Conservation (phyloP, 2,329 filamentous ascomycete genomes). For the Pyricularia sp. region DNA sequence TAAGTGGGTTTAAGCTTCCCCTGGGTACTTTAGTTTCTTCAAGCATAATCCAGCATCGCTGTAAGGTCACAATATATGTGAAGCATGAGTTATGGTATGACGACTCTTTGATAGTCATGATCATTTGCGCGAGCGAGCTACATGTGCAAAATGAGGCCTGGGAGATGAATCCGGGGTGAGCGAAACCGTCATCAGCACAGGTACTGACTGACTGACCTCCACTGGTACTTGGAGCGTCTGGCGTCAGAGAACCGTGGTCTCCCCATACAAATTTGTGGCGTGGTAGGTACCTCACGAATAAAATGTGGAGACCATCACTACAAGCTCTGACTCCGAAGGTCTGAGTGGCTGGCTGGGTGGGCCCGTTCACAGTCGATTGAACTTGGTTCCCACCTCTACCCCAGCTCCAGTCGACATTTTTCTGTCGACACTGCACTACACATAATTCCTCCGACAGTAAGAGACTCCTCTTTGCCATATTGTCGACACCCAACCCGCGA, state of each 20-base stretch:
- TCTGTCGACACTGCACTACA: slow-evolving; percentile 2
- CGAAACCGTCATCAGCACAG: not conserved
- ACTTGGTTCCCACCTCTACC: slow-evolving; percentile 1
- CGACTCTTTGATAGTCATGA: not conserved
- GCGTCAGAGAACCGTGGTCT: not conserved
- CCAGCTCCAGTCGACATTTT: slow-evolving; percentile 2
- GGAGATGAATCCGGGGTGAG: not conserved
- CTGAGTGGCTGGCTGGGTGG: not conserved
- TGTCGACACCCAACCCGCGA: not conserved
- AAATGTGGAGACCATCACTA: not conserved
- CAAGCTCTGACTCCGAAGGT: not conserved
- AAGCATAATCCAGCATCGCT: not conserved
- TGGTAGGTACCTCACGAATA: not conserved
- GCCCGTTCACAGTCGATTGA: not conserved
- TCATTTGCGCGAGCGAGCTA: not conserved
- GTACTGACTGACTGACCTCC: too few relatives aligned
- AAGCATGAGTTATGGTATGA: not conserved
- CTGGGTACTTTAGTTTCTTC: not conserved
- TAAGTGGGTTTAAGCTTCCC: not conserved
- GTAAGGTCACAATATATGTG: not conserved
- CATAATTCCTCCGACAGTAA: slow-evolving; percentile 2
- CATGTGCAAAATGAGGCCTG: not conserved
- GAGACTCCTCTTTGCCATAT: not conserved
- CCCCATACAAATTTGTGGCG: not conserved
- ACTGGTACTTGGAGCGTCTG: not conserved